Percentiles rank a stretch among this genome's conserved stretches.
phyloP scores from a whole-genome alignment of 345 rosid genomes.

The Heritiera fomes region DNA sequence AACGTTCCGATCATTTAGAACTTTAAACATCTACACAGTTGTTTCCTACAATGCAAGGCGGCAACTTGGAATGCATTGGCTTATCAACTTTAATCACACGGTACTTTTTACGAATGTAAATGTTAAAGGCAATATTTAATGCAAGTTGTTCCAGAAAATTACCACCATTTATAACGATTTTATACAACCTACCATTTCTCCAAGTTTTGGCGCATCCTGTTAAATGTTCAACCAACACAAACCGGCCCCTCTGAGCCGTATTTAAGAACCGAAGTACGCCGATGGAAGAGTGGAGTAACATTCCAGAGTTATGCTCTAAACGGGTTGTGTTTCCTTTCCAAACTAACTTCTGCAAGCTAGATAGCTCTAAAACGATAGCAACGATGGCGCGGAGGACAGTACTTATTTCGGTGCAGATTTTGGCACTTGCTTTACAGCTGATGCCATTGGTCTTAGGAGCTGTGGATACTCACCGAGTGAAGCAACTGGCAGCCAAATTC shows the following conservation, averaged over 20 bases:
- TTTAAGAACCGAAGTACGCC: constrained; percentile 5
- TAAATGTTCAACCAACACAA: constrained; percentile 21
- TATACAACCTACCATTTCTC: not conserved
- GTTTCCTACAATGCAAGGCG: no score
- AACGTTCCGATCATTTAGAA: no score
- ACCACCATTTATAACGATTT: not conserved
- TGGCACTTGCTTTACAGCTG: not conserved
- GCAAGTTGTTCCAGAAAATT: not conserved
- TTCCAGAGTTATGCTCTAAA: not conserved
- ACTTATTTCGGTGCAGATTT: not conserved
- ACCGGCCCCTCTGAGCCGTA: not conserved
- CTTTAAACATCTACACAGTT: no score
- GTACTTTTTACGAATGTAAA: not conserved
- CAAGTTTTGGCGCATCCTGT: not conserved
- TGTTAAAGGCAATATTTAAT: not conserved
- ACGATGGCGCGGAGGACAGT: not conserved
- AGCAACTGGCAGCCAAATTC: constrained; percentile 45
- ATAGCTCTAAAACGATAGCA: not conserved
- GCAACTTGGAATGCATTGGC: not conserved
- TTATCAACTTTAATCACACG: not conserved
- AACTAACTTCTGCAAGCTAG: not conserved
- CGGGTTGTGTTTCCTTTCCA: not conserved
- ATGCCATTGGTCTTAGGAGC: constrained; percentile 26
- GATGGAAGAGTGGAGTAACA: not conserved
- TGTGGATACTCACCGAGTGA: constrained; percentile 32